Base-by-base conservation (phyloP, 2,329 filamentous ascomycete species). In the Trichoderma simmonsii region DNA sequence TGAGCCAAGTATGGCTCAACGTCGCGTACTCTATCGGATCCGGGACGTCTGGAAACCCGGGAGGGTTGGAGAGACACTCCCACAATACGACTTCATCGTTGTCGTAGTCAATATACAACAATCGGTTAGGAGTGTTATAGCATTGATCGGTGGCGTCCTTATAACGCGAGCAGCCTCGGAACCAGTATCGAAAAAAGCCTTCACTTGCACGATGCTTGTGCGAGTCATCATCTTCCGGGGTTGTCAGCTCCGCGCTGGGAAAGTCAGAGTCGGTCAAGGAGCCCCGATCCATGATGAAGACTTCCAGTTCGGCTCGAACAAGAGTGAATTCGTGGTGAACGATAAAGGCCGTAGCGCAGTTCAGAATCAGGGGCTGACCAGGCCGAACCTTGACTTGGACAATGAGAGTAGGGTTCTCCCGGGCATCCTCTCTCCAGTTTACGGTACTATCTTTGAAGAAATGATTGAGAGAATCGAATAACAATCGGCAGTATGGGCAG, bases 1-100 rank as follows among this genome's bases (percentile, higher is more conserved):
- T 60, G 32, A 39, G 24, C 71, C 71, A 72, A 48, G 48, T 11
- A 26, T 72, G 71, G 34, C 71, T 65, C 18, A 72, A 34, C 4
- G 66, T 61, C 12, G 67, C 71, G 14, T 70, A 72, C 18, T 43
- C 24, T 18, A 63, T 6, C 3, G 4, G 24, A 1, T 32, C n/a
- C 6, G 54, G 36, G 9, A 39, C 3, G 1, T 57, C 51, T 6
- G 18, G 51, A 4, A 28, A 7, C 6, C 51, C 51, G 3, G 32
- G 51, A 7, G 4, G 14, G 24, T 7, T 15, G 21, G 24, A 21
- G 11, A 24, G n/a, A n/a, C 12, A 6, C 3, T 71, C 59, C 34
- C 36, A 54, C 14, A 72, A 11, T 1, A 15, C 48, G 34, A 72
- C 15, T 9, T 54, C 34, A 8, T 34, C n/a, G 5, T 21, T n/a